These are phyloP conservation scores for Phytophthora rubi DNA, from an alignment of 352 stramenopile species.

Conservation along the genomic window DNA sequence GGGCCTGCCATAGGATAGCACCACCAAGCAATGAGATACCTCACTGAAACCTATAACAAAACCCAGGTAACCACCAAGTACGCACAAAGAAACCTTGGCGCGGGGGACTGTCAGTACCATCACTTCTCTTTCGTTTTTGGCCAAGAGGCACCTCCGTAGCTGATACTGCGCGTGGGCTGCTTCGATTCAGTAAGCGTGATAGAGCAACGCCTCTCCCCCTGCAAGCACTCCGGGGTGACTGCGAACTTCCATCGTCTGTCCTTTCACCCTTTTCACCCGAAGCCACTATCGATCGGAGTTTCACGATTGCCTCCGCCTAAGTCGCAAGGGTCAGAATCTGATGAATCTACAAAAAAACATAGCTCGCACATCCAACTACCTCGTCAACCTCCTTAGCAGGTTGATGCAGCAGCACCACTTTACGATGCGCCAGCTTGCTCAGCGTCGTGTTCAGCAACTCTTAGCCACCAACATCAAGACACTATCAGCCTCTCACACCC, in stretches of 20 bases:
- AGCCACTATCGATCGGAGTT: constrained; percentile 27
- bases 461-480: constrained; percentile 19
- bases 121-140: constrained; percentile 43
- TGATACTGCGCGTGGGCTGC: constrained; percentile 11
- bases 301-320: constrained; percentile 26
- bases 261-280: not conserved
- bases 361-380: constrained; percentile 23
- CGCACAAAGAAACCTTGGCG: constrained; percentile 48
- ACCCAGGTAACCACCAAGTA: not conserved
- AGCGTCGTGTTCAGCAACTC: constrained; percentile 79
- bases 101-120: constrained; percentile 4
- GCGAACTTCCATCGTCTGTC: not conserved
- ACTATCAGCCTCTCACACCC: constrained; percentile 14
- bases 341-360: not conserved
- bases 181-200: constrained; percentile 45
- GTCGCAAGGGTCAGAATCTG: not conserved
- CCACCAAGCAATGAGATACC: not conserved
- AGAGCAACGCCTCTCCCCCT: constrained; percentile 10
- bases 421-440: constrained; percentile 64
- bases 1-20: constrained; percentile 29
- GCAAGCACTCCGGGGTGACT: constrained; percentile 3
- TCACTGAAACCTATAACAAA: not conserved
- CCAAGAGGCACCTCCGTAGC: constrained; percentile 10
- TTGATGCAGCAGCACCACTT: constrained; percentile 59
- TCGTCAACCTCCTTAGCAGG: constrained; percentile 48